These are phyloP conservation scores for Cutaneotrichosporon dermatis DNA, from an alignment of 1,284 basidiomycete genomes.

Conservation along the genomic window DNA sequence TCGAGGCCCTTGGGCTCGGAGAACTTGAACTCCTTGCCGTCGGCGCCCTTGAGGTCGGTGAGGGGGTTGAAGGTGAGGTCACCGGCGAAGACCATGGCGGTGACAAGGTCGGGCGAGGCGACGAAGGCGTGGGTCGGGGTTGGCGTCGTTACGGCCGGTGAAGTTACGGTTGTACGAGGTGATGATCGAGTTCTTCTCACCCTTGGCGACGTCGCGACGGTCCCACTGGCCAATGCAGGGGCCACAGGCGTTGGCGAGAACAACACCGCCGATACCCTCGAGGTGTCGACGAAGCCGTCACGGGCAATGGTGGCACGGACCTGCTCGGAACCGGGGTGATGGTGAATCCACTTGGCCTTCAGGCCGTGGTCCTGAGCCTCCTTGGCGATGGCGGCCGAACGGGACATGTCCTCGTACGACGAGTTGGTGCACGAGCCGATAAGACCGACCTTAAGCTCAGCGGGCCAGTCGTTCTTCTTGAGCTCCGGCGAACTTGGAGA, in stretches of 20 bases:
- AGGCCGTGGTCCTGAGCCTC: slow-evolving; percentile 86
- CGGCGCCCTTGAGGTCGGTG: slow-evolving; percentile 83
- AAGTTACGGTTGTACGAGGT: slow-evolving; percentile 99
- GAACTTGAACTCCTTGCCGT: slow-evolving; percentile 98
- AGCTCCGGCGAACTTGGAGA: slow-evolving; percentile 94
- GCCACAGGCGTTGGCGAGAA: slow-evolving; percentile 97
- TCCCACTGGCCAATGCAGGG: slow-evolving; percentile 99
- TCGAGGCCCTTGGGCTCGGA: slow-evolving; percentile 81
- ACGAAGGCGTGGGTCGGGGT: slow-evolving; percentile 99
- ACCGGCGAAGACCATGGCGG: slow-evolving; percentile 94
- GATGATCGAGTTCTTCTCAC: slow-evolving; percentile 94
- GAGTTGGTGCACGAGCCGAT: slow-evolving; percentile 99
- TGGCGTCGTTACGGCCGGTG: slow-evolving; percentile 98
- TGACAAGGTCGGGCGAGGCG: slow-evolving; percentile 95
- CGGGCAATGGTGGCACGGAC: slow-evolving; percentile 95
- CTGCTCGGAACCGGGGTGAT: slow-evolving; percentile 97
- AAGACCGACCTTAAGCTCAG: slow-evolving; percentile 92
- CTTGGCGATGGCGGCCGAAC: slow-evolving; percentile 87
- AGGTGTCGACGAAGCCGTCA: slow-evolving; percentile 90
- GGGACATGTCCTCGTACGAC: slow-evolving; percentile 99
- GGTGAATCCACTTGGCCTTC: slow-evolving; percentile 87
- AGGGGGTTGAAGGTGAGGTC: slow-evolving; percentile 94
- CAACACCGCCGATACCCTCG: slow-evolving; percentile 81
- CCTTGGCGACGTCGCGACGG: slow-evolving; percentile 92
- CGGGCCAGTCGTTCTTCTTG: slow-evolving; percentile 94